These are phyloP conservation scores for Torulaspora franciscae DNA, from an alignment of 805 yeast genomes.

Conservation along the genomic window DNA sequence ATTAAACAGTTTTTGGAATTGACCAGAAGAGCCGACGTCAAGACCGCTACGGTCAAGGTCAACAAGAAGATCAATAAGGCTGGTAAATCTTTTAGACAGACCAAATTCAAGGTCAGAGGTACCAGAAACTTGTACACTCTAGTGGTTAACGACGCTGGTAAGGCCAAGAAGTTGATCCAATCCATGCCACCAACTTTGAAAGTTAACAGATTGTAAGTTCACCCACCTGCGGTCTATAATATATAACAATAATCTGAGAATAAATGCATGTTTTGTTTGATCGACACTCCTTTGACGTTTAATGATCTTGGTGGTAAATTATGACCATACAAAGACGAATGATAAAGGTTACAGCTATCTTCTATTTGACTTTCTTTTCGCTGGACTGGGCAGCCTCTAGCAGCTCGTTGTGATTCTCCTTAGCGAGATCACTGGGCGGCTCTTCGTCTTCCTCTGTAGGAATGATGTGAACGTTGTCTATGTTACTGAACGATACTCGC, in stretches of 20 bases:
- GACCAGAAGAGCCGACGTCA: constrained; percentile 93
- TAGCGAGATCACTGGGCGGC: constrained; percentile 1
- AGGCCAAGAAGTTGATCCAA: constrained; percentile 96
- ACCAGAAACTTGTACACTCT: constrained; percentile 90
- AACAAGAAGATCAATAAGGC: constrained; percentile 75
- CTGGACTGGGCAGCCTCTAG: neutral
- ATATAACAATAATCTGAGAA: constrained; percentile 17
- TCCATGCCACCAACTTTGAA: constrained; percentile 92
- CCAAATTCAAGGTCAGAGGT: constrained; percentile 99
- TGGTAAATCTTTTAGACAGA: constrained; percentile 84
- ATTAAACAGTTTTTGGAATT: constrained; percentile 96
- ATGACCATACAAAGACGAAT: neutral
- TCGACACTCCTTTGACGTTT: constrained; percentile 1
- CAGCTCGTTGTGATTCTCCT: constrained; percentile 4
- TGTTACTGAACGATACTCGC: constrained; percentile 33
- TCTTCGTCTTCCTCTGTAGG: constrained; percentile 16
- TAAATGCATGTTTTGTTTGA: constrained; percentile 21
- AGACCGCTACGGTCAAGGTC: constrained; percentile 89
- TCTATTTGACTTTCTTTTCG: constrained; percentile 7
- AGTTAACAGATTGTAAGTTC: constrained; percentile 47
- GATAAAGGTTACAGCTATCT: neutral
- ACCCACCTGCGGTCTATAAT: constrained; percentile 10
- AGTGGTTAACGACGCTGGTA: constrained; percentile 89
- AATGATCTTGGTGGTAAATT: neutral
- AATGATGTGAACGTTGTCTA: constrained; percentile 28